Evolutionary conservation across 768 basidiomycete genomes (phyloP).

Genomic region (Mycena kentingensis): DNA sequence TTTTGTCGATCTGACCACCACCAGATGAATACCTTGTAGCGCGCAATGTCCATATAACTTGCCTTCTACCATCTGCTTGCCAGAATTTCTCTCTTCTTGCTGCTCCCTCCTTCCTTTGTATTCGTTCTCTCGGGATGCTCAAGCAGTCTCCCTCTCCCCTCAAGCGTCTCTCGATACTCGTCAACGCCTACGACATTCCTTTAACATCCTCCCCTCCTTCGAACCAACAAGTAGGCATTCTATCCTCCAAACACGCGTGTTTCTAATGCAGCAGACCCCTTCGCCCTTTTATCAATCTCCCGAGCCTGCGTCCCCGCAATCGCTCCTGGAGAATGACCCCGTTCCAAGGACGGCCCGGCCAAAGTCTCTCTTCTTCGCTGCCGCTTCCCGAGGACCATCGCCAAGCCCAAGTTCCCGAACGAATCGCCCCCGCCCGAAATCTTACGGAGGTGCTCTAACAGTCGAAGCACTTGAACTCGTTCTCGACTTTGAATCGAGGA

Average conservation of each 20-base stretch:
- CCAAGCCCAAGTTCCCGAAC: not conserved
- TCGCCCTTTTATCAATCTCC: not conserved
- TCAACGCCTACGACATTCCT: conserved; percentile 23
- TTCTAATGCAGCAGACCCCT: not conserved
- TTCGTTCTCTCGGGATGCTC: conserved; percentile 13
- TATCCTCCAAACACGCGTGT: no score
- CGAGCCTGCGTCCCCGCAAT: not conserved
- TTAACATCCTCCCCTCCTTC: conserved; percentile 18
- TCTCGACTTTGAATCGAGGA: conserved; percentile 26
- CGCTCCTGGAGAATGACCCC: not conserved
- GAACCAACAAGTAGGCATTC: conserved; percentile 8
- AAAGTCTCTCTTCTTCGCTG: conserved; percentile 3
- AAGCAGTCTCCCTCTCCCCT: conserved; percentile 7
- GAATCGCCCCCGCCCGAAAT: conserved; percentile 20
- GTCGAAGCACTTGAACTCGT: conserved; percentile 17
- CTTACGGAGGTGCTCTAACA: conserved; percentile 25
- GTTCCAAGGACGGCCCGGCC: not conserved
- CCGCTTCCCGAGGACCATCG: not conserved
- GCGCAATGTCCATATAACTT: not conserved
- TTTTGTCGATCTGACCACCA: no score
- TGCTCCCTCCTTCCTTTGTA: conserved; percentile 6
- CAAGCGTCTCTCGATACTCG: conserved; percentile 19
- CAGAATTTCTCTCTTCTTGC: conserved; percentile 6
- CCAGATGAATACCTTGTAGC: no score
- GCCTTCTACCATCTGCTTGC: conserved; percentile 4